Evolutionary conservation across 768 basidiomycete genomes (phyloP).

Genomic region (Sutorius australiensis): DNA sequence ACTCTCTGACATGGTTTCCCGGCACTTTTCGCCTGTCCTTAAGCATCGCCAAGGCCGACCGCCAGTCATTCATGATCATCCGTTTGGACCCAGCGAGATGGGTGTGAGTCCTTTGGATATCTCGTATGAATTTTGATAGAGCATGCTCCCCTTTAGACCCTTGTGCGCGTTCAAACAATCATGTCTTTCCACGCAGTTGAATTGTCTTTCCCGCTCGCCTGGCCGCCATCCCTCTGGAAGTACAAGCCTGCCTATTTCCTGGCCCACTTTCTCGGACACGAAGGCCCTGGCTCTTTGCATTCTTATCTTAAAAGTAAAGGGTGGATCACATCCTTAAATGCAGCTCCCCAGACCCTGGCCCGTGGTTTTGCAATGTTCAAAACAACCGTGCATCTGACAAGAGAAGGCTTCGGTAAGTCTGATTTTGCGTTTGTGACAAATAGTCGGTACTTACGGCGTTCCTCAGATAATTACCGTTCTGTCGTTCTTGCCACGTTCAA

Average conservation of each 20-base stretch:
- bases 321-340: slow-evolving; percentile 74
- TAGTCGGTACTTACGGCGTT: slow-evolving; percentile 3
- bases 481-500: slow-evolving; percentile 71
- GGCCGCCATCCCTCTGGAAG: slow-evolving; percentile 70
- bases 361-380: slow-evolving; percentile 91
- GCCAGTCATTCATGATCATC: slow-evolving; percentile 67
- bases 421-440: neutral
- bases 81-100: slow-evolving; percentile 67
- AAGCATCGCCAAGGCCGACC: slow-evolving; percentile 60
- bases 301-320: slow-evolving; percentile 88
- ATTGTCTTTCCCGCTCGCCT: slow-evolving; percentile 72
- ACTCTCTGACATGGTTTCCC: slow-evolving; percentile 57
- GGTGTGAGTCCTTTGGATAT: slow-evolving; percentile 48
- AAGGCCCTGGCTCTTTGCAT: slow-evolving; percentile 87
- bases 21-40: slow-evolving; percentile 65
- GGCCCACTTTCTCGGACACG: slow-evolving; percentile 83
- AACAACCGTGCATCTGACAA: slow-evolving; percentile 73
- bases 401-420: slow-evolving; percentile 76
- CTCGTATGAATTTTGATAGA: slow-evolving; percentile 7
- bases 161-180: slow-evolving; percentile 84
- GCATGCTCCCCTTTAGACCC: slow-evolving; percentile 45
- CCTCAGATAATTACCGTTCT: slow-evolving; percentile 61
- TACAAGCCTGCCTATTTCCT: slow-evolving; percentile 76
- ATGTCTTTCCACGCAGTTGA: slow-evolving; percentile 84
- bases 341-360: slow-evolving; percentile 66